Conservation (phyloP, 139 green algal genomes). For the Asterochloris sp. region DNA sequence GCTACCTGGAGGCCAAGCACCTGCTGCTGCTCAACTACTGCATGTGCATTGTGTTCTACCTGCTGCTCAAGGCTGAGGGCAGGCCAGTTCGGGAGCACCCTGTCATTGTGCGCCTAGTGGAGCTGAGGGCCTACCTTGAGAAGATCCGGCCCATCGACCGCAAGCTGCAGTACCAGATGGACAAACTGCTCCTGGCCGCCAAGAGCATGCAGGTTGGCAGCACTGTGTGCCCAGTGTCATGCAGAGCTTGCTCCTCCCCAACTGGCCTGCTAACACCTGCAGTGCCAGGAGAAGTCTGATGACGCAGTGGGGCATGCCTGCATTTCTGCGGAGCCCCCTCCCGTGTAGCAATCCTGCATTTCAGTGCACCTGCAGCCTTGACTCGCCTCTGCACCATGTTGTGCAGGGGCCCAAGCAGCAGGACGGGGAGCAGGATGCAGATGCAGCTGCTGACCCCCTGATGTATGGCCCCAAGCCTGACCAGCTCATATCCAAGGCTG, state of each 20-base stretch:
- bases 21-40: conserved; percentile 93
- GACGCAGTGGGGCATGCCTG: too few relatives aligned
- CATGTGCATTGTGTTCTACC: conserved; percentile 89
- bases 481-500: conserved; percentile 56
- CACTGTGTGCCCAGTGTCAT: not conserved
- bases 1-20: conserved; percentile 97
- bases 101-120: conserved; percentile 80
- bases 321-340: too few relatives aligned
- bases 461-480: conserved; percentile 67
- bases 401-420: too few relatives aligned
- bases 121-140: conserved; percentile 82
- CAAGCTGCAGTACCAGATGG: conserved; percentile 93
- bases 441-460: conserved; percentile 35
- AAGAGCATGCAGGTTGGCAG: not conserved
- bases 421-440: conserved; percentile 3
- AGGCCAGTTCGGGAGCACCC: conserved; percentile 85
- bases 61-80: conserved; percentile 96
- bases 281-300: too few relatives aligned
- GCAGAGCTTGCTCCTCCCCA: too few relatives aligned
- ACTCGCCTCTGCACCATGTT: too few relatives aligned
- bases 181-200: conserved; percentile 85
- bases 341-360: too few relatives aligned
- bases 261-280: too few relatives aligned
- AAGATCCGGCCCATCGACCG: conserved; percentile 95
- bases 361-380: too few relatives aligned